phyloP scores from a whole-genome alignment of 306 rosid species.

The Heteromeles arbutifolia region DNA sequence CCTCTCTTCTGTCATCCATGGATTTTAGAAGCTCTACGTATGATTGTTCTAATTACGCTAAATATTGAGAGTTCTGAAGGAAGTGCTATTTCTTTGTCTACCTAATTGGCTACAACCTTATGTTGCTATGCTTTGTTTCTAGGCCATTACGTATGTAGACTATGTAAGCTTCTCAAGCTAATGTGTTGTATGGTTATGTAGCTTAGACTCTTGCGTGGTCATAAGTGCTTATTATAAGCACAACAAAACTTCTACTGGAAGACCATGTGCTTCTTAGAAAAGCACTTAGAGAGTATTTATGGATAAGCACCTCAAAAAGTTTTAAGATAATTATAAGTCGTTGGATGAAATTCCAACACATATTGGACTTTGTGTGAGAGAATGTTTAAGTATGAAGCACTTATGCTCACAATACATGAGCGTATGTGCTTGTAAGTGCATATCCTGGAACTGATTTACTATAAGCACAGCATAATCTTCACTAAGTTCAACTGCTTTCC shows the following conservation, averaged over 20 bases:
- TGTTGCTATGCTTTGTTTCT: background rate
- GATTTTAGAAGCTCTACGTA: background rate
- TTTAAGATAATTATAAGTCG: background rate
- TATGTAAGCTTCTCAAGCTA: background rate
- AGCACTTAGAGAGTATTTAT: background rate
- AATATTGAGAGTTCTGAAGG: background rate
- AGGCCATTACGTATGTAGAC: background rate
- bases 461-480: background rate
- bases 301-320: background rate
- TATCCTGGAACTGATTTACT: background rate
- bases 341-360: background rate
- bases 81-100: background rate
- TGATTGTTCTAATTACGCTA: background rate
- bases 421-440: background rate
- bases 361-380: background rate
- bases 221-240: background rate
- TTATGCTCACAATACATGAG: background rate
- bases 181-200: background rate
- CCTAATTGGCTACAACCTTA: background rate
- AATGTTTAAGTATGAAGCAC: background rate
- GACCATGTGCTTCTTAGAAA: background rate
- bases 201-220: background rate
- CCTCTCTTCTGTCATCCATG: conserved; percentile 75
- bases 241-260: no score
- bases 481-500: background rate